These are phyloP conservation scores for Dichotomocladium elegans DNA, from an alignment of 371 early-diverging fungal species.

Conservation along the genomic window DNA sequence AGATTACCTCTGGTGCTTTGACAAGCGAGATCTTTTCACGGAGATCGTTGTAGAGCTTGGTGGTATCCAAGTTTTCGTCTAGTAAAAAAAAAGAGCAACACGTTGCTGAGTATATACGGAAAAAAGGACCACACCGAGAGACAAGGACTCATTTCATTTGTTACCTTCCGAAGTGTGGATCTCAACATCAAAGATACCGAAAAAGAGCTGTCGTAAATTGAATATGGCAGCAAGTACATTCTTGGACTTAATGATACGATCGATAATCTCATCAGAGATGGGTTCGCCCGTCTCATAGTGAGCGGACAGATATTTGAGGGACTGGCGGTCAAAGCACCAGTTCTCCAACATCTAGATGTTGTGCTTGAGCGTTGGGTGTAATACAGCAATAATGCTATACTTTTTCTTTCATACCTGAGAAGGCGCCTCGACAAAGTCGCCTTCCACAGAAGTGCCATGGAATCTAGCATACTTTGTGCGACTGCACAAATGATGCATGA, in stretches of 20 bases:
- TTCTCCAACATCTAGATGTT: slow-evolving; percentile 54
- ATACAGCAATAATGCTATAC: not conserved
- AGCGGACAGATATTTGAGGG: slow-evolving; percentile 64
- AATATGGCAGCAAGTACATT: slow-evolving; percentile 71
- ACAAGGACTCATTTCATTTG: not conserved
- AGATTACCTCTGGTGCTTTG: slow-evolving; percentile 35
- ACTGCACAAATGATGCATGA: slow-evolving; percentile 80
- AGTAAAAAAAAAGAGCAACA: not conserved
- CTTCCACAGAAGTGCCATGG: slow-evolving; percentile 77
- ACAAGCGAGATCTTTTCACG: slow-evolving; percentile 65
- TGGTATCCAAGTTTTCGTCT: slow-evolving; percentile 53
- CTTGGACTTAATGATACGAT: slow-evolving; percentile 66
- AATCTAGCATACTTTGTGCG: slow-evolving; percentile 66
- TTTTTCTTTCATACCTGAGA: slow-evolving; percentile 62
- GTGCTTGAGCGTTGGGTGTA: not conserved
- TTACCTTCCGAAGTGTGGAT: slow-evolving; percentile 58
- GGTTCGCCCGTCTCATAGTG: slow-evolving; percentile 72
- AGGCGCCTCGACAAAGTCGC: slow-evolving; percentile 92
- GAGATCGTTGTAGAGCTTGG: slow-evolving; percentile 57
- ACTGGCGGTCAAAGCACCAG: slow-evolving; percentile 82
- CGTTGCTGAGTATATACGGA: no score
- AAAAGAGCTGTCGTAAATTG: slow-evolving; percentile 76
- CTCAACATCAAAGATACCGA: slow-evolving; percentile 72
- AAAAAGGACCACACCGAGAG: no score
- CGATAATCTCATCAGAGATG: slow-evolving; percentile 71